Conservation (phyloP, 2,329 filamentous ascomycete genomes). For the Apiospora arundinis region DNA sequence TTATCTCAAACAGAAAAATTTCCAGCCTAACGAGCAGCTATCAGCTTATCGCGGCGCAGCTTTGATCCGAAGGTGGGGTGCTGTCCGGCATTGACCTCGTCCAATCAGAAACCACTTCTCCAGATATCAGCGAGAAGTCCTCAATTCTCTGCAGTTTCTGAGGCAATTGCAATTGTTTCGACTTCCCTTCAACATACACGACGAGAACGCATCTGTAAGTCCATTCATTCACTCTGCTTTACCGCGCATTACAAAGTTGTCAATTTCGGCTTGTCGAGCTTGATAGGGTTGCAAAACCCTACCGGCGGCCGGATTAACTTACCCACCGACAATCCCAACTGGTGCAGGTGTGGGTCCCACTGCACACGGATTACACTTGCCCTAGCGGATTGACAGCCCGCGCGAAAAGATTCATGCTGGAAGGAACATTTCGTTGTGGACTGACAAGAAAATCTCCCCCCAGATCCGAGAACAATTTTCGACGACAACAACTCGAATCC, state of each 20-base stretch:
- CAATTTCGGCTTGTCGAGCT: constrained; percentile 2
- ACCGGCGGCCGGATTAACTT: constrained; percentile 18
- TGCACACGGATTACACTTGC: constrained; percentile 23
- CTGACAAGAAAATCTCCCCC: constrained; percentile 45
- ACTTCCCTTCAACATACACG: constrained; percentile 7
- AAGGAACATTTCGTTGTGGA: constrained; percentile 24
- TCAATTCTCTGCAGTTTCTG: constrained; percentile 4
- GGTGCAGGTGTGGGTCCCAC: constrained; percentile 22
- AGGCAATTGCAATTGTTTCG: constrained; percentile 16
- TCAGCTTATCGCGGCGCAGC: constrained; percentile 18
- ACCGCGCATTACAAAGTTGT: background rate
- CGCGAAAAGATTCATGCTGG: constrained; percentile 21
- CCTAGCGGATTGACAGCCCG: constrained; percentile 21
- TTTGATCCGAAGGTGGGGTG: constrained; percentile 19
- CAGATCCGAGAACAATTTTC: constrained; percentile 47
- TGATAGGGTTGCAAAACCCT: constrained; percentile 22
- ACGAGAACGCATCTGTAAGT: background rate
- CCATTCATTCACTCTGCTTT: background rate
- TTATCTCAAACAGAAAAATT: constrained; percentile 22
- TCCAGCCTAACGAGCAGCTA: constrained; percentile 8
- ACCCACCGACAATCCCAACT: constrained; percentile 16
- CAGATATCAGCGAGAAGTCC: constrained; percentile 2
- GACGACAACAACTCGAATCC: constrained; percentile 58
- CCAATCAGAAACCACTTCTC: constrained; percentile 15
- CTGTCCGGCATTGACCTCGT: background rate